Conservation (phyloP, 495 filamentous ascomycete genomes). For the Daldinia caldariorum region DNA sequence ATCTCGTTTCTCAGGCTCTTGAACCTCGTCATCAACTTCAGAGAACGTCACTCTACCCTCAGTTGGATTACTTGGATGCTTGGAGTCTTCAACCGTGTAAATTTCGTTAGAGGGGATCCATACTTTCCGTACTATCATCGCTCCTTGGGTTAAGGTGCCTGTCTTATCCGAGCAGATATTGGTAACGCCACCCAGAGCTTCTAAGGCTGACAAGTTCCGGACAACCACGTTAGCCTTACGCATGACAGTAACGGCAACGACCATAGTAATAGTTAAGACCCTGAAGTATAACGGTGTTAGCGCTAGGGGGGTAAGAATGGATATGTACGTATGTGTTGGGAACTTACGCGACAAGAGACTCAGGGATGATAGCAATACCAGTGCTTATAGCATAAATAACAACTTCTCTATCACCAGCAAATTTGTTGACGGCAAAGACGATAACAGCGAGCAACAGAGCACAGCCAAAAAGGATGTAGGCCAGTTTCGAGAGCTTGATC, state of each 20-base stretch:
- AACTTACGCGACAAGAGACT: conserved; percentile 70
- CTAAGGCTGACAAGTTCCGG: conserved; percentile 78
- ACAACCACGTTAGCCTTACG: conserved; percentile 79
- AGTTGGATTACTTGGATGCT: conserved; percentile 67
- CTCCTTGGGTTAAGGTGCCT: conserved; percentile 81
- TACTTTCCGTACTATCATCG: conserved; percentile 80
- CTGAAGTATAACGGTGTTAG: conserved; percentile 31
- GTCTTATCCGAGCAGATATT: conserved; percentile 93
- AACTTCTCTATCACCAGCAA: conserved; percentile 74
- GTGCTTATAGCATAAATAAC: conserved; percentile 82
- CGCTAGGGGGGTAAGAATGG: background rate
- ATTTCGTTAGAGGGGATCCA: conserved; percentile 74
- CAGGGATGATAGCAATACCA: conserved; percentile 77
- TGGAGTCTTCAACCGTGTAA: conserved; percentile 67
- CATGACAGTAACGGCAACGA: conserved; percentile 82
- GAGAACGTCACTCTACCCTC: conserved; percentile 62
- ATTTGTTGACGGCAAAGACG: conserved; percentile 80
- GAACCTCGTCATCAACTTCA: conserved; percentile 25
- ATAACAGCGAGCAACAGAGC: conserved; percentile 80
- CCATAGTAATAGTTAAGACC: conserved; percentile 78
- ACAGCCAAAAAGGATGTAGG: conserved; percentile 76
- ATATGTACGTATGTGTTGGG: background rate
- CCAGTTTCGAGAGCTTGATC: conserved; percentile 80
- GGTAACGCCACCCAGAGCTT: conserved; percentile 84
- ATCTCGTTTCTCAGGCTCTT: conserved; percentile 53